Conservation (phyloP, 2,329 filamentous ascomycete species). For the Aspergillaceae sp. region DNA sequence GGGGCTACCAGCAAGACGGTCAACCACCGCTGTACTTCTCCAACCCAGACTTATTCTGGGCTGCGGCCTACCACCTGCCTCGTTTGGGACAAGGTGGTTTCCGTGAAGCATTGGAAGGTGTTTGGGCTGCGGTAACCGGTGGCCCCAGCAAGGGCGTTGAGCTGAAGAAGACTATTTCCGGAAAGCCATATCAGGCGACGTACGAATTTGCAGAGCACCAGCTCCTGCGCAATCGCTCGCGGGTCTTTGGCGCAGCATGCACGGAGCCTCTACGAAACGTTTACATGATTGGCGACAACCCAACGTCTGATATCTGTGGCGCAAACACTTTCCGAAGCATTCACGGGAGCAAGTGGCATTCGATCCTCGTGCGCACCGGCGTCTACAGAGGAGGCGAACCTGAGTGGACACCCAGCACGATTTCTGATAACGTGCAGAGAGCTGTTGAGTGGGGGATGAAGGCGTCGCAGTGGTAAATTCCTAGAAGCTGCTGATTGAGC, state of each 20-base stretch:
- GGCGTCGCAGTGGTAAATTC: conserved; percentile 35
- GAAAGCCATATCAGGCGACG: conserved; percentile 70
- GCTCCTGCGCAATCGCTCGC: conserved; percentile 52
- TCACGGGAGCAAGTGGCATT: conserved; percentile 64
- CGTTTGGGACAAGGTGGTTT: conserved; percentile 90
- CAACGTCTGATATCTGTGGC: conserved; percentile 81
- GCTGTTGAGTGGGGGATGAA: conserved; percentile 70
- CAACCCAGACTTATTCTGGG: conserved; percentile 87
- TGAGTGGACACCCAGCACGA: conserved; percentile 52
- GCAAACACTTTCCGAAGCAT: conserved; percentile 66
- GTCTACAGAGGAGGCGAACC: conserved; percentile 58
- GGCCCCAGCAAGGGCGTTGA: conserved; percentile 45
- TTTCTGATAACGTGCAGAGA: conserved; percentile 65
- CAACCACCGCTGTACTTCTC: conserved; percentile 80
- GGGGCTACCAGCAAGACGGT: conserved; percentile 71
- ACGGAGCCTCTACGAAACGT: conserved; percentile 56
- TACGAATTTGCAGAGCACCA: conserved; percentile 77
- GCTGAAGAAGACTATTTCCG: conserved; percentile 60
- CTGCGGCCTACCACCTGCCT: conserved; percentile 72
- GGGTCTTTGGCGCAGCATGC: conserved; percentile 34
- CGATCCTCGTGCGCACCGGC: conserved; percentile 70
- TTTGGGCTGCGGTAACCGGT: conserved; percentile 66
- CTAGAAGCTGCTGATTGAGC: neutral
- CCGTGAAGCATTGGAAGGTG: conserved; percentile 67
- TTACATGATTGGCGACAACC: conserved; percentile 92